Conservation (phyloP, 768 basidiomycete species). For the Galerina sulciceps region DNA sequence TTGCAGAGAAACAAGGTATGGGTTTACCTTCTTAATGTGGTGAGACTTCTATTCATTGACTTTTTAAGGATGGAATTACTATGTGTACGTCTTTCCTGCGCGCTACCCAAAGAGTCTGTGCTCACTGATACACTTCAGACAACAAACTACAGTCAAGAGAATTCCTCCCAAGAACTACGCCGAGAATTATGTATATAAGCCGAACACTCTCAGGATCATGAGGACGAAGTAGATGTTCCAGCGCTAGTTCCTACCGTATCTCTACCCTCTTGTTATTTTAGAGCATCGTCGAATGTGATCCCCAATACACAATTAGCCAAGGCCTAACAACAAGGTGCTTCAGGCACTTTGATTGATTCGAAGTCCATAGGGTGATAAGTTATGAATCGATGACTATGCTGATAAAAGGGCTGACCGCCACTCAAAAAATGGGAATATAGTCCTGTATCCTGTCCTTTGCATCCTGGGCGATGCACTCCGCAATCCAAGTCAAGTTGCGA, state of each 20-base stretch:
- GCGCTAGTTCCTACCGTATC: too few relatives aligned
- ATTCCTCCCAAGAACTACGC: constrained; percentile 88
- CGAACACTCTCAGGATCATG: constrained; percentile 77
- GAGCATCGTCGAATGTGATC: too few relatives aligned
- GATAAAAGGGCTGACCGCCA: background rate
- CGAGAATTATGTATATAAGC: constrained; percentile 89
- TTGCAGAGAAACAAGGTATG: constrained; percentile 94
- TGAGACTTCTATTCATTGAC: constrained; percentile 11
- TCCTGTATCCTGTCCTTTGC: constrained; percentile 95
- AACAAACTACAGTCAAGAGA: constrained; percentile 62
- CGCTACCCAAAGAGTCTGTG: background rate
- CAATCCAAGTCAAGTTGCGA: constrained; percentile 89
- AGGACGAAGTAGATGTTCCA: constrained; percentile 83
- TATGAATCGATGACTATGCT: constrained; percentile 6
- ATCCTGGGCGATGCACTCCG: constrained; percentile 98
- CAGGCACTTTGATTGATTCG: too few relatives aligned
- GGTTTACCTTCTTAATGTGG: background rate
- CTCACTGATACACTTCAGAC: constrained; percentile 40
- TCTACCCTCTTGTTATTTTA: background rate
- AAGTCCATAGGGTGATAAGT: constrained; percentile 3
- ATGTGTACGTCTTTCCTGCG: constrained; percentile 61
- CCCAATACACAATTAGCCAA: too few relatives aligned
- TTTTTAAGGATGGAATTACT: constrained; percentile 85
- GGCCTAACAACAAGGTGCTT: too few relatives aligned
- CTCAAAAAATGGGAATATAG: constrained; percentile 89